Base-by-base conservation (phyloP, 306 rosid species). In the Quercus engelmannii region DNA sequence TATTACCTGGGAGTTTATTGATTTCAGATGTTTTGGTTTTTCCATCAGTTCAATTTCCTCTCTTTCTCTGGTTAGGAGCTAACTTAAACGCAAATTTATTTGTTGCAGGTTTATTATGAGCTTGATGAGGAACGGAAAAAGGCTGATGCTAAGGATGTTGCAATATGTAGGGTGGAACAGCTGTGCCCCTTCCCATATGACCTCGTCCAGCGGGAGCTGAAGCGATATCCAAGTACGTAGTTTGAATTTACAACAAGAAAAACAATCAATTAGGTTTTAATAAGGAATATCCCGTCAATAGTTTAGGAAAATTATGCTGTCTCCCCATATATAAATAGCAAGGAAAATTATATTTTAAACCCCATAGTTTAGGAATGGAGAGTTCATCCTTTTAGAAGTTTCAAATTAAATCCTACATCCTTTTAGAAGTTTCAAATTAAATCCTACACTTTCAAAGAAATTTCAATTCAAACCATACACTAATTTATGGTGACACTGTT, bases 161-260 rank as follows among this genome's bases (percentile, higher is more conserved):
- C 98, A 51, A 85, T 95, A 65, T 91, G 99, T 81, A 85, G 99
- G 86, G 97, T 95, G 85, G 97, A 95, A 74, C 99, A 95, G 72
- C 97, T 95, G 70, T 93, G 97, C 69, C 99, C 99, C 80, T 95
- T 93, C 89, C 99, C 98, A 5, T 95, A 95, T 10, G 94, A 95
- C 86, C 99, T 93, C 30, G 87, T 91, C 73, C 98, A 90, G 80
- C 85, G 97, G 63, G 99, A 95, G 87, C 92, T 95, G 80, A 95
- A 93, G 81, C 83, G 97, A 84, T 95, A 95, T 88, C 99, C 99
- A 73, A 95, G 99, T 93, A 93, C 12, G 94, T 77, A 46, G 26
- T 28, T 65, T 55, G 17, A 38, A 76, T 23, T 35, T 52, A 25
- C 78, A 51, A 73, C 0, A 58, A 12, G 26, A 21, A 15, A 28